A percentile compares a stretch with the other conserved stretches of the same genome.
phyloP scores from a whole-genome alignment of 371 early-diverging fungal genomes.

The Circinella minor region DNA sequence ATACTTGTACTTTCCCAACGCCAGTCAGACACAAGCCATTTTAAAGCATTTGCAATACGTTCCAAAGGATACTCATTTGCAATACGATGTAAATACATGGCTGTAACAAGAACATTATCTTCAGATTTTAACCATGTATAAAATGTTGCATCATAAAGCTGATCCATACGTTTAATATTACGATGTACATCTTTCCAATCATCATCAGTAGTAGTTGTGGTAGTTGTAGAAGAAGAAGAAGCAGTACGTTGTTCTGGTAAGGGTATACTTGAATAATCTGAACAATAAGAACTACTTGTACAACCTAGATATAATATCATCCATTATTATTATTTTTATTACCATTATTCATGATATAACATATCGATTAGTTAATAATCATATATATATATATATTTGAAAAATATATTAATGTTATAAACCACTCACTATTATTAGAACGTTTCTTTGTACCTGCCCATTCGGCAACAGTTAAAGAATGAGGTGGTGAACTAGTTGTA shows the following conservation, averaged over 20 bases:
- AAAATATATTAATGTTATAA: not conserved
- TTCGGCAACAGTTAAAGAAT: conserved; percentile 15
- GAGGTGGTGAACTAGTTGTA: not conserved
- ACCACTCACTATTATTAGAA: not conserved
- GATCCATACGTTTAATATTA: conserved; percentile 75
- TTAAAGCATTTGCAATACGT: conserved; percentile 70
- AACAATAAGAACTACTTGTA: not conserved
- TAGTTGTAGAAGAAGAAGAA: no score
- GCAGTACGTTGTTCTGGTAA: not conserved
- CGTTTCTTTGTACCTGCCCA: conserved; percentile 16
- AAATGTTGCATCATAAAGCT: conserved; percentile 75
- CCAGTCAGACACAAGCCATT: conserved; percentile 76
- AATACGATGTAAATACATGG: conserved; percentile 73
- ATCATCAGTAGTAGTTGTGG: not conserved
- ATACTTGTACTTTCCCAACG: conserved; percentile 68
- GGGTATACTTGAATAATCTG: not conserved
- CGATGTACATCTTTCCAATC: conserved; percentile 72
- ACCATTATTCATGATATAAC: no score
- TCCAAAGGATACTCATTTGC: conserved; percentile 75
- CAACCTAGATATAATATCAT: no score
- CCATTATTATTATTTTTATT: no score
- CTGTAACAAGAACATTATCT: conserved; percentile 74
- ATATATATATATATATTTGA: no score
- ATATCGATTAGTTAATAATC: no score
- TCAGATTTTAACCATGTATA: conserved; percentile 76